Percentiles rank a stretch among this genome's conserved stretches.
phyloP scores from a whole-genome alignment of 345 rosid species.

The Populus deltoides region DNA sequence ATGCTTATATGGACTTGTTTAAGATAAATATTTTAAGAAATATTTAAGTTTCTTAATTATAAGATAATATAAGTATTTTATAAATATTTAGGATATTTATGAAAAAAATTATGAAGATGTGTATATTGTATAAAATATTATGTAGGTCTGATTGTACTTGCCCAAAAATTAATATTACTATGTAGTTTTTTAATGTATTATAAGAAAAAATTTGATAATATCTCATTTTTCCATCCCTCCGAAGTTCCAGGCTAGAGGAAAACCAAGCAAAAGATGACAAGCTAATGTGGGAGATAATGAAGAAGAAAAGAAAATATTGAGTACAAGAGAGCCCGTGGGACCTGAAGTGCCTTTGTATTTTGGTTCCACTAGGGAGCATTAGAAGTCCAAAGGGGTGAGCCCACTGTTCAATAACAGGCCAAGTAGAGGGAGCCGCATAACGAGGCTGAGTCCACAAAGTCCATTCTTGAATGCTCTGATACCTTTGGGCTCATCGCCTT shows the following conservation, averaged over 20 bases:
- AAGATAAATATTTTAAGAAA: no score
- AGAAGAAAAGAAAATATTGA: slow-evolving; percentile 41
- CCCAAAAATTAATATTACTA: no score
- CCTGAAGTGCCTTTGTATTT: slow-evolving; percentile 32
- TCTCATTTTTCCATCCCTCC: slow-evolving; percentile 2
- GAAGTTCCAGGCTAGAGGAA: slow-evolving; percentile 40
- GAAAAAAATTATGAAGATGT: no score
- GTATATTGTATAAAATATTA: no score
- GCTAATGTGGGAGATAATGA: slow-evolving; percentile 42
- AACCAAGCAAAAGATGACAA: slow-evolving; percentile 36
- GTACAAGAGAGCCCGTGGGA: slow-evolving; percentile 48
- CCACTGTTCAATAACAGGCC: neutral
- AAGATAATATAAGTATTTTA: no score
- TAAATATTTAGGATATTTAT: no score
- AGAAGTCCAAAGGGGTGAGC: slow-evolving; percentile 3
- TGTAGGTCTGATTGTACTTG: no score
- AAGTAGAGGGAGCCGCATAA: slow-evolving; percentile 14
- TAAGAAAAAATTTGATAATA: neutral
- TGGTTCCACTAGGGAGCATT: slow-evolving; percentile 17
- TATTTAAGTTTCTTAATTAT: no score
- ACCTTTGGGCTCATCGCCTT: slow-evolving; percentile 49
- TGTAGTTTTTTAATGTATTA: no score
- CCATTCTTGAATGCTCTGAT: slow-evolving; percentile 18
- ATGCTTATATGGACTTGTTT: no score
- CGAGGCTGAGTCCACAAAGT: slow-evolving; percentile 22